Percentiles rank a stretch among this genome's conserved stretches.
Evolutionary conservation across 768 basidiomycete genomes (phyloP).

Genomic region (Tremella yokohamensis): DNA sequence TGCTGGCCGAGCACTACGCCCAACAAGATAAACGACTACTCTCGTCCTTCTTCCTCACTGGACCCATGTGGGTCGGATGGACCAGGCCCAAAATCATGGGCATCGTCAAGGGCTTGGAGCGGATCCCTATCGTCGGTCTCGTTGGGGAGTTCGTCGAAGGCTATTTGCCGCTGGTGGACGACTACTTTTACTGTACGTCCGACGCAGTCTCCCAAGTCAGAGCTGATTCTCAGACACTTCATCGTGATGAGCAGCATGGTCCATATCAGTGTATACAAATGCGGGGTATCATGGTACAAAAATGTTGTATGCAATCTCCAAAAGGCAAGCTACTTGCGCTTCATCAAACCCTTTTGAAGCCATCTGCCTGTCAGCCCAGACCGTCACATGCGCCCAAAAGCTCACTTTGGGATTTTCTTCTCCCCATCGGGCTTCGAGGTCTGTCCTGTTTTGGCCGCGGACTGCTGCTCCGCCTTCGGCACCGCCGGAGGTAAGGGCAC

Average conservation of each 20-base stretch:
- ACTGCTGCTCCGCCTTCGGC: conserved; percentile 8
- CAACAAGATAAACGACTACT: conserved; percentile 74
- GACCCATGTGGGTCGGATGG: conserved; percentile 66
- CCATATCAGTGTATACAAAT: neutral
- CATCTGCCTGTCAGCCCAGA: conserved; percentile 22
- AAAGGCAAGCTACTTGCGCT: conserved; percentile 29
- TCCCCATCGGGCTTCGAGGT: conserved; percentile 18
- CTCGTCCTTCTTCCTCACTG: conserved; percentile 74
- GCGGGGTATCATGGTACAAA: neutral
- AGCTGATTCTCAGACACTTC: conserved; percentile 19
- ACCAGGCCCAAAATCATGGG: conserved; percentile 43
- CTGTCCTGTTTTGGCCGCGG: neutral
- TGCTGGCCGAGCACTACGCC: conserved; percentile 62
- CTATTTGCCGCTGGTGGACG: conserved; percentile 47
- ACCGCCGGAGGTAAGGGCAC: conserved; percentile 39
- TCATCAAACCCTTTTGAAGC: conserved; percentile 42
- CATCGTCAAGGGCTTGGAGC: conserved; percentile 27
- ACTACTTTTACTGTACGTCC: conserved; percentile 49
- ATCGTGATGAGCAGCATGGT: conserved; percentile 13
- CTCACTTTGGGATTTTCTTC: conserved; percentile 51
- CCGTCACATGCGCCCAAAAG: neutral
- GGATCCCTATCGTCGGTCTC: conserved; percentile 39
- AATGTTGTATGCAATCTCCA: neutral
- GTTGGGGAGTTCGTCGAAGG: conserved; percentile 44
- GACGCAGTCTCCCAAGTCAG: neutral